Percentiles rank a stretch among this genome's conserved stretches.
These are phyloP conservation scores for Starmera amethionina DNA, from an alignment of 805 yeast species.

Conservation along the genomic window DNA sequence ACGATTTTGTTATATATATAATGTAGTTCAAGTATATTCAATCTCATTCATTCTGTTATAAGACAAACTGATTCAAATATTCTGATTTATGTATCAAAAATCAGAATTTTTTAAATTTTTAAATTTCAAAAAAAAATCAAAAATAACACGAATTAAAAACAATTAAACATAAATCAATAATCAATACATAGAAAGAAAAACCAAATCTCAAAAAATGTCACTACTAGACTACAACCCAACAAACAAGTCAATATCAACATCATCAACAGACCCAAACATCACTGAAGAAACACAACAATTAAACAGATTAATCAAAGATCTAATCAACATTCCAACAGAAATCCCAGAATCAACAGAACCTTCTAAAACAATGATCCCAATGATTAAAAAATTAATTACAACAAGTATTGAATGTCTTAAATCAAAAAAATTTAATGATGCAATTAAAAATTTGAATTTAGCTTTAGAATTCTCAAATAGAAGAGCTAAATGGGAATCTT, in stretches of 20 bases:
- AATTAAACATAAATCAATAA: not conserved
- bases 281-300: constrained; percentile 22
- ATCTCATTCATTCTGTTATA: too few relatives aligned
- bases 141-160: not conserved
- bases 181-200: too few relatives aligned
- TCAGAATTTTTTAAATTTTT: too few relatives aligned
- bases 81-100: too few relatives aligned
- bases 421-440: constrained; percentile 43
- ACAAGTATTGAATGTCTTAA: constrained; percentile 52
- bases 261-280: not conserved
- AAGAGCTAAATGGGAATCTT: constrained; percentile 65
- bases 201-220: too few relatives aligned
- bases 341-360: constrained; percentile 50
- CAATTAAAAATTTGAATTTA: constrained; percentile 51
- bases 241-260: not conserved
- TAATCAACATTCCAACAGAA: constrained; percentile 24
- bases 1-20: too few relatives aligned
- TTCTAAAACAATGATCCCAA: constrained; percentile 41
- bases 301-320: constrained; percentile 23
- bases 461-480: constrained; percentile 62
- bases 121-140: not conserved
- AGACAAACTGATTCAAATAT: too few relatives aligned
- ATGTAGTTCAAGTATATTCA: too few relatives aligned
- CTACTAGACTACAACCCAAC: not conserved
- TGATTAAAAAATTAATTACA: constrained; percentile 57